Evolutionary conservation across 2,329 filamentous ascomycete species (phyloP), one percentile per base, ranked within the genome.

Genomic region (Aureobasidium subglaciale): DNA sequence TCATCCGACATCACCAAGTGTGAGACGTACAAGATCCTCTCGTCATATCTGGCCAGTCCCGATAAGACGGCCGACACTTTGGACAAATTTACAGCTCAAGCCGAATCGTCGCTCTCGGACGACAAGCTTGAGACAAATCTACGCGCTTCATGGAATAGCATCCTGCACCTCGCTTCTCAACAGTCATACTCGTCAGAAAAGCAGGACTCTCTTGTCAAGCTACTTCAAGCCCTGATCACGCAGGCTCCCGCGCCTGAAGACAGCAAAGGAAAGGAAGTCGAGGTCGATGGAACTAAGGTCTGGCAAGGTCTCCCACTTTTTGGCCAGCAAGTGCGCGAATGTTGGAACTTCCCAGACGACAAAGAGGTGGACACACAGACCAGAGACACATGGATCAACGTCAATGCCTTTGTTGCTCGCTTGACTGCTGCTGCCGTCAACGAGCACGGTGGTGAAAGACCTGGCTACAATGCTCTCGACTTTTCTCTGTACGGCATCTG

Each of bases 281-380:
- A 35, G n/a, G n/a, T 43, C 15, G 34, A 43, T 10, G 50, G 38
- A 20, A 35, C 20, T 20, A 34, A 25, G 37, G 27, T 55, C 18
- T 55, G 38, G 38, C 20, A n/a, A 5, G 50, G 30, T 10, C 29
- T 55, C 8, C 50, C 50, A 10, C 24, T 55, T 18, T 37, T 55
- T 16, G 50, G 50, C 9, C 37, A 34, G 18, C 38, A 43, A 35
- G 37, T 32, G 13, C 37, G 50, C 8, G 37, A 34, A 55, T 43
- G 38, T 29, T 55, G 50, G 50, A 55, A 55, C 30, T 55, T 55
- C 16, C 50, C 50, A 9, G 20, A 25, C 15, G 18, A 35, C 29
- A 15, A 55, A 43, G 30, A 43, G 15, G 38, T 55, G 32, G 38
- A 55, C 15, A 22, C 5, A 20, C 27, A 55, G 29, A 45, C 20